phyloP scores from a whole-genome alignment of 148 eudicot genomes.

The Nyssa sinensis region DNA sequence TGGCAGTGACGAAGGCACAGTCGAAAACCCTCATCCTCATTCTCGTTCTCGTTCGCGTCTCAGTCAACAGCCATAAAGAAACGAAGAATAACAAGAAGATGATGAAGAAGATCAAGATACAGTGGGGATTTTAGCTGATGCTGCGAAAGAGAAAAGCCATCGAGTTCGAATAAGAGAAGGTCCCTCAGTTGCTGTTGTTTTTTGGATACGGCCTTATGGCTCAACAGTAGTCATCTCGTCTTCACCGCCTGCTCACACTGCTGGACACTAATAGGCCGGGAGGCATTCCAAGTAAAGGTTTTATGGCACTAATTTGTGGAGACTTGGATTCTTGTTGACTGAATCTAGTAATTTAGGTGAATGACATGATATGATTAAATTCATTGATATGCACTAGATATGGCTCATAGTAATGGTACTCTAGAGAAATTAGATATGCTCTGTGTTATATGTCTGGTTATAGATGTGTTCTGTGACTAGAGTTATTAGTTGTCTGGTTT shows the following conservation, averaged over 20 bases:
- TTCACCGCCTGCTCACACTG: constrained; percentile 53
- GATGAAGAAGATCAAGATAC: too few relatives aligned
- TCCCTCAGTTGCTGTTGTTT: background rate
- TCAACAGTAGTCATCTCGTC: constrained; percentile 63
- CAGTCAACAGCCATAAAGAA: constrained; percentile 14
- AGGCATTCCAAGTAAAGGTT: too few relatives aligned
- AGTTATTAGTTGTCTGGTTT: too few relatives aligned
- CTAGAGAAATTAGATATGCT: too few relatives aligned
- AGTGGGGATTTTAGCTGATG: background rate
- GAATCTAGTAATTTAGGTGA: too few relatives aligned
- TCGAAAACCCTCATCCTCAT: constrained; percentile 1
- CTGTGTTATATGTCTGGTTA: too few relatives aligned
- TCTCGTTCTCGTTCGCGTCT: background rate
- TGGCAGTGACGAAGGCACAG: constrained; percentile 3
- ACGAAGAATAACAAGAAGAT: background rate
- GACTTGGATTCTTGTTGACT: too few relatives aligned
- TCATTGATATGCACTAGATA: too few relatives aligned
- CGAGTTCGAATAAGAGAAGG: constrained; percentile 7
- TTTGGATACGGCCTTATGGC: constrained; percentile 35
- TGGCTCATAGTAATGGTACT: too few relatives aligned
- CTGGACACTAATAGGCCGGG: constrained; percentile 65
- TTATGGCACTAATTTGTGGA: too few relatives aligned
- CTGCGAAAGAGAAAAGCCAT: background rate
- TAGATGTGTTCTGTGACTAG: too few relatives aligned
- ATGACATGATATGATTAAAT: too few relatives aligned